Percentiles rank a stretch among this genome's conserved stretches.
phyloP scores from a whole-genome alignment of 805 yeast genomes.

The Saccharomyces kudriavzevii region DNA sequence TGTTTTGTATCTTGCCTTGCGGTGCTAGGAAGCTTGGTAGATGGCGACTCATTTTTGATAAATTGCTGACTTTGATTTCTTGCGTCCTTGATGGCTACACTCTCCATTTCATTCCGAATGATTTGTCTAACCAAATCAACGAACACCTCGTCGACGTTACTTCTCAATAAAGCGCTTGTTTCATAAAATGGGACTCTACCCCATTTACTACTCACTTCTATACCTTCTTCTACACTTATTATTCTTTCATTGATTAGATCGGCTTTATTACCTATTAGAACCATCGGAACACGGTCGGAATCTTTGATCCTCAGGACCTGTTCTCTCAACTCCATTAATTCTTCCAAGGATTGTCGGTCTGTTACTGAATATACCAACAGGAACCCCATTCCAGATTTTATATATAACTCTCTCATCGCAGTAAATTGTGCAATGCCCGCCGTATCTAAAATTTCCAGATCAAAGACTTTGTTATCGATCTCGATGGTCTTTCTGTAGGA shows the following conservation, averaged over 20 bases:
- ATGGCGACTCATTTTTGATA: background rate
- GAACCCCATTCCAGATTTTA: constrained; percentile 86
- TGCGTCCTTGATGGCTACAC: constrained; percentile 2
- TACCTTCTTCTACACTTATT: constrained; percentile 75
- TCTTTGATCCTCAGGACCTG: constrained; percentile 83
- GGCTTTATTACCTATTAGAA: constrained; percentile 83
- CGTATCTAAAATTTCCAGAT: constrained; percentile 81
- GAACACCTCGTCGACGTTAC: constrained; percentile 87
- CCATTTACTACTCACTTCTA: constrained; percentile 76
- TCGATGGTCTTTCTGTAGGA: constrained; percentile 84
- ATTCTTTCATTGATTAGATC: constrained; percentile 70
- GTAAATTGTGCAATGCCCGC: constrained; percentile 95
- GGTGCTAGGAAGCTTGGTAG: background rate
- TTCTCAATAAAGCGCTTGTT: constrained; percentile 83
- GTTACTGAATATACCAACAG: constrained; percentile 79
- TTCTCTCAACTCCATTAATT: constrained; percentile 68
- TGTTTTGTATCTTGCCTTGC: background rate
- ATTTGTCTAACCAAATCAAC: constrained; percentile 84
- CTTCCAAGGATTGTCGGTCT: constrained; percentile 66
- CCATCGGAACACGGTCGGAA: constrained; percentile 70
- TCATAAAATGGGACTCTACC: constrained; percentile 88
- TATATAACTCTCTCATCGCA: constrained; percentile 86
- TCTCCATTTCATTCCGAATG: constrained; percentile 34
- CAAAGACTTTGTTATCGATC: constrained; percentile 80
- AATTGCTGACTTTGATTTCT: background rate